Evolutionary conservation across 768 basidiomycete genomes (phyloP), one percentile per base, ranked within the genome.

Genomic region (Mycena galericulata): DNA sequence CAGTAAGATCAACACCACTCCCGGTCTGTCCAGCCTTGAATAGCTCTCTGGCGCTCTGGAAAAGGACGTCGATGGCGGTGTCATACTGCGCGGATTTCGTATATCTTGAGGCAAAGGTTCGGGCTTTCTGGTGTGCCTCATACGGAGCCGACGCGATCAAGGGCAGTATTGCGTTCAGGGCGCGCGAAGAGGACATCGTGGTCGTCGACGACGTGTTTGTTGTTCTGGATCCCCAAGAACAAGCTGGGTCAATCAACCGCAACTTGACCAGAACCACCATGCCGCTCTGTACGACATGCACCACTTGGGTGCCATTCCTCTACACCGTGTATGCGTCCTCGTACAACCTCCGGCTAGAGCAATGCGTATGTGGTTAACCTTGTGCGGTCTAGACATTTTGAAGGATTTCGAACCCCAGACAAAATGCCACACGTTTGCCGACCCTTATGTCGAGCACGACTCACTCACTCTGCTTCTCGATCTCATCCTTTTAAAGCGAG

Each of bases 71-170:
- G 79, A 96, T 93, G 20, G 98, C 97, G 17, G 91, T 91, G 75
- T 92, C 91, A 75, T 92, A 91, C 72, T 97, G 92, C 3, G 84
- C 84, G 4, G 93, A 88, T 82, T 96, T 95, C 56, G 86, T 84
- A 77, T 95, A 95, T 73, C 97, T 87, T 4, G 96, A 91, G 6
- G 95, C 95, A 71, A 97, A 98, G 20, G 97, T 98, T 29, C 97
- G 89, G 12, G 96, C 95, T 80, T 98, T 98, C 79, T 98, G 97
- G 74, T 98, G 97, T 0, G 97, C 97, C 68, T 96, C 95, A 78
- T 98, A 98, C 38, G 96, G 94, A 12, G 91, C 88, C 12, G 84
- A 83, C 7, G 86, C 78, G 56, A 96, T 91, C 54, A 91, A 87
- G 14, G 89, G 94, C 65, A 92, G 82, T 71, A 93, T 94, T 12